phyloP scores from a whole-genome alignment of 345 rosid species.

The Lenwebbia sp. region DNA sequence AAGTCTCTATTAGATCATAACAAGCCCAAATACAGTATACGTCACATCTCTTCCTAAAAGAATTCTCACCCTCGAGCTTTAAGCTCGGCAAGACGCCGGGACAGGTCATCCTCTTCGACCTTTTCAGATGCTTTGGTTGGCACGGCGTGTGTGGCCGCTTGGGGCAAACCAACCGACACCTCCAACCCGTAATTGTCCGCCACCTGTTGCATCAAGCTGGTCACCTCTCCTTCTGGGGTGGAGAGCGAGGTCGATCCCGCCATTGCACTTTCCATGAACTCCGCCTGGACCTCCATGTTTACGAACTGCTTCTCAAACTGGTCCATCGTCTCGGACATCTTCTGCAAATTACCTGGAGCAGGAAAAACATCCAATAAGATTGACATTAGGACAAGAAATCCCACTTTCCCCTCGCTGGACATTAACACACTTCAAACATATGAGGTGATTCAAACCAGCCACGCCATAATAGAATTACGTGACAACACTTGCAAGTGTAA shows the following conservation, averaged over 20 bases:
- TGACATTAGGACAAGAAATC: neutral
- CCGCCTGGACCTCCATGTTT: slow-evolving; percentile 99
- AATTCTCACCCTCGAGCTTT: slow-evolving; percentile 66
- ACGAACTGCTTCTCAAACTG: slow-evolving; percentile 97
- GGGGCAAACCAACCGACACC: slow-evolving; percentile 97
- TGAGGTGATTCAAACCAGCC: neutral
- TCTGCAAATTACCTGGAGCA: slow-evolving; percentile 77
- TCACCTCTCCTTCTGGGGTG: slow-evolving; percentile 97
- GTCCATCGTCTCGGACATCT: slow-evolving; percentile 99
- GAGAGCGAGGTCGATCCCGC: slow-evolving; percentile 97
- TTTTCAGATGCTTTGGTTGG: slow-evolving; percentile 64
- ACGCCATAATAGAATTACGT: neutral
- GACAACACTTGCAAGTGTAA: neutral
- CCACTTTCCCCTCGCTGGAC: neutral
- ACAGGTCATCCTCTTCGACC: slow-evolving; percentile 88
- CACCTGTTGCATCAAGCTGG: slow-evolving; percentile 98
- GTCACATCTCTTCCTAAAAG: neutral
- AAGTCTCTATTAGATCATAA: neutral
- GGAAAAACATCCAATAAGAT: neutral
- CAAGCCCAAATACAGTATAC: neutral
- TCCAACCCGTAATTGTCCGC: slow-evolving; percentile 94
- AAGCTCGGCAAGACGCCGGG: slow-evolving; percentile 97
- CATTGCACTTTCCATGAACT: slow-evolving; percentile 97
- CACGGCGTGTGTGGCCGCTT: slow-evolving; percentile 85
- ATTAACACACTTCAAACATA: neutral